phyloP scores from a whole-genome alignment of 805 yeast genomes.

The Myxozyma neotropica region DNA sequence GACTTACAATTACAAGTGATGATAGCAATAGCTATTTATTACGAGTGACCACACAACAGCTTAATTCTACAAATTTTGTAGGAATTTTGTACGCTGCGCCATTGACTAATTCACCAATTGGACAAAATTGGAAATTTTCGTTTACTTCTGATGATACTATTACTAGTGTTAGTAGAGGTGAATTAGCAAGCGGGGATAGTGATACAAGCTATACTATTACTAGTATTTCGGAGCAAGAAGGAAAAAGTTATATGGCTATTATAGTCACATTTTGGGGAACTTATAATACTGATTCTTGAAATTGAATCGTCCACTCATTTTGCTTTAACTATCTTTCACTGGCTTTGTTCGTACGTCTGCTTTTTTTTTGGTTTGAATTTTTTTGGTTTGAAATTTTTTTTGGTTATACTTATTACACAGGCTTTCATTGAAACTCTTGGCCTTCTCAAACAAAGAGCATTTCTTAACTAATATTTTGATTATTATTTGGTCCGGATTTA shows the following conservation, averaged over 20 bases:
- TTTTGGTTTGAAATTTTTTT: background rate
- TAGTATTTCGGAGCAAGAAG: constrained; percentile 25
- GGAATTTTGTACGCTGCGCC: constrained; percentile 31
- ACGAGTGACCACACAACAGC: constrained; percentile 16
- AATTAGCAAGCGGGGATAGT: constrained; percentile 1
- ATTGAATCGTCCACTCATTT: constrained; percentile 2
- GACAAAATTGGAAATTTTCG: constrained; percentile 21
- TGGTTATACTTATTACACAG: background rate
- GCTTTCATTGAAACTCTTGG: no score
- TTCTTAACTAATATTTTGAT: no score
- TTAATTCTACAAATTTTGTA: constrained; percentile 17
- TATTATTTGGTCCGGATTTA: no score
- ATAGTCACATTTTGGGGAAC: constrained; percentile 22
- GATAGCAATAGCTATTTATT: constrained; percentile 6
- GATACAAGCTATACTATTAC: constrained; percentile 13
- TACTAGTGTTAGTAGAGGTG: constrained; percentile 23
- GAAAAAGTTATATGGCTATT: constrained; percentile 28
- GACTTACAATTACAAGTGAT: background rate
- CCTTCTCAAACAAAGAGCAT: no score
- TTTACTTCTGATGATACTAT: constrained; percentile 16
- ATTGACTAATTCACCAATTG: constrained; percentile 26
- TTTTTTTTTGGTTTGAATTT: background rate
- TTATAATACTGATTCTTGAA: constrained; percentile 7
- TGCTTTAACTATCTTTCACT: background rate
- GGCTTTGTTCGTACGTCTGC: background rate